Evolutionary conservation across 2,329 filamentous ascomycete genomes (phyloP).

Genomic region (Chaetothyriales sp.): DNA sequence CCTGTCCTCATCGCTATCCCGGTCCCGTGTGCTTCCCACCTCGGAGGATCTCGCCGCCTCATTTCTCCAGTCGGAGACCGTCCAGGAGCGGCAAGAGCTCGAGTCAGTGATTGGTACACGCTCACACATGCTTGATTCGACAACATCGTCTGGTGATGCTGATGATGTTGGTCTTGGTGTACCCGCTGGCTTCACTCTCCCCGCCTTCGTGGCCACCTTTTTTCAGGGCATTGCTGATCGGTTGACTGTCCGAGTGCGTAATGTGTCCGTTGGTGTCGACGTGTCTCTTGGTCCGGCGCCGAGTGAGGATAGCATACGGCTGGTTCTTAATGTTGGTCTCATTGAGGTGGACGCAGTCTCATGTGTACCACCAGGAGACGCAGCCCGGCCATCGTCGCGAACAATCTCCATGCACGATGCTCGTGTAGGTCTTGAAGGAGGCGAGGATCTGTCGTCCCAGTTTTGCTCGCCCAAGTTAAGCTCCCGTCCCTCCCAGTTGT

Average conservation of each 20-base stretch:
- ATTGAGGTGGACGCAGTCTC: neutral
- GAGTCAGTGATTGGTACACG: conserved; percentile 41
- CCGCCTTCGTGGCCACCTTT: conserved; percentile 44
- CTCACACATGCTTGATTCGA: conserved; percentile 35
- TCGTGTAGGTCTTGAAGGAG: neutral
- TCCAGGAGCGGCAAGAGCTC: conserved; percentile 41
- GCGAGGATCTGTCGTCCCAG: conserved; percentile 2
- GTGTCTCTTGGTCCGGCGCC: neutral
- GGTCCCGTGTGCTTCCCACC: conserved; percentile 31
- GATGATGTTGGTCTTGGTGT: conserved; percentile 38
- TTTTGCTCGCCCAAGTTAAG: conserved; percentile 12
- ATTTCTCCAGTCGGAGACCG: conserved; percentile 43
- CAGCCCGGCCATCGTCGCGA: neutral
- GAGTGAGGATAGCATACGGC: neutral
- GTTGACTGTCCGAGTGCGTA: conserved; percentile 37
- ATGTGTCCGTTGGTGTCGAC: conserved; percentile 24
- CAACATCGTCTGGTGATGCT: conserved; percentile 33
- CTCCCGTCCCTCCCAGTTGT: neutral
- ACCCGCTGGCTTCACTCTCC: conserved; percentile 39
- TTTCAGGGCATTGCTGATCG: conserved; percentile 44
- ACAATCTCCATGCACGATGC: neutral
- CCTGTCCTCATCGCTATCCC: neutral
- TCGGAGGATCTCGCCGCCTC: conserved; percentile 45
- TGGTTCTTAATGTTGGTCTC: neutral
- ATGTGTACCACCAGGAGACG: neutral